Evolutionary conservation across 257 asterid species (phyloP).

Genomic region (Thymus quinquecostatus): DNA sequence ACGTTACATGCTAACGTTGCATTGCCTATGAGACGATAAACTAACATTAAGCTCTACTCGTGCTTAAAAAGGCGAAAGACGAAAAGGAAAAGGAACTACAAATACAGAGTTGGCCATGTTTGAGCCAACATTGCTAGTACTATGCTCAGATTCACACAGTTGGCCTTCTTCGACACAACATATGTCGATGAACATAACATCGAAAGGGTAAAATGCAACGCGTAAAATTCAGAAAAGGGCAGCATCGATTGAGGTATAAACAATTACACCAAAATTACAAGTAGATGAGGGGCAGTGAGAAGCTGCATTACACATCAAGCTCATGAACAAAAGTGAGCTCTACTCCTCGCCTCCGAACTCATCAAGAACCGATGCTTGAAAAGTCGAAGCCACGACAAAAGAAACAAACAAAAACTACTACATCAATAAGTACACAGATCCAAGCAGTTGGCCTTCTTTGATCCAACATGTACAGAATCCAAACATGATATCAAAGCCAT

Average conservation of each 20-base stretch:
- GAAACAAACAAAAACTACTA: neutral
- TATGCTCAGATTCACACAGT: neutral
- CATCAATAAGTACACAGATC: no score
- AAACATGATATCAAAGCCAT: constrained; percentile 33
- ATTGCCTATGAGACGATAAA: neutral
- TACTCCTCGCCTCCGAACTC: neutral
- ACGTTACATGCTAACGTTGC: neutral
- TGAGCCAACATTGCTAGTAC: neutral
- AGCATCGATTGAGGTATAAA: neutral
- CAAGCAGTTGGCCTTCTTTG: neutral
- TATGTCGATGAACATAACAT: neutral
- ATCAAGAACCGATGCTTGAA: neutral
- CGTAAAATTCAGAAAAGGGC: neutral
- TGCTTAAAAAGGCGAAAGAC: no score
- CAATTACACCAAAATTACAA: constrained; percentile 5
- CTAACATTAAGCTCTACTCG: neutral
- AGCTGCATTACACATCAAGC: constrained; percentile 5
- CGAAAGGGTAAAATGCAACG: neutral
- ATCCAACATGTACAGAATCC: neutral
- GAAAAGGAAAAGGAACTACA: neutral
- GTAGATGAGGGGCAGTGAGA: neutral
- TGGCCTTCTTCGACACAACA: no score
- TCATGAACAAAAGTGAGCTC: constrained; percentile 18
- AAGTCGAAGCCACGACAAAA: neutral
- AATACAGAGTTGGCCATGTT: neutral